Evolutionary conservation across 345 rosid genomes (phyloP).

Genomic region (Dovyalis caffra): DNA sequence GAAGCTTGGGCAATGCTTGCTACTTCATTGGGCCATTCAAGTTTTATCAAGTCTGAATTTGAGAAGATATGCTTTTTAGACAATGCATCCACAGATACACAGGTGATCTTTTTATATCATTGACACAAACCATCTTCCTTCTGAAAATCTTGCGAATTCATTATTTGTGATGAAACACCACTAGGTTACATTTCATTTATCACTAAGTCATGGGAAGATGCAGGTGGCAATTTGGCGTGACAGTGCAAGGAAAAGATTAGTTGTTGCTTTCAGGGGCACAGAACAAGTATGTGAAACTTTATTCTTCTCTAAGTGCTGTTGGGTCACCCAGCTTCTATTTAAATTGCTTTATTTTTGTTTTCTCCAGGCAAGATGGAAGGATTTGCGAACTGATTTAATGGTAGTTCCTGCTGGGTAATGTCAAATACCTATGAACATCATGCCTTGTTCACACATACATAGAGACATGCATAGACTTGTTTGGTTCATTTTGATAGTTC

Average conservation of each 20-base stretch:
- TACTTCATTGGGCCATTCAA: conserved; percentile 88
- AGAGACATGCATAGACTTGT: not conserved
- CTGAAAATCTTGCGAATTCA: conserved; percentile 2
- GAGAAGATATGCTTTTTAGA: conserved; percentile 90
- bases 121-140: conserved; percentile 1
- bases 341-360: conserved; percentile 20
- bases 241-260: conserved; percentile 65
- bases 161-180: conserved; percentile 2
- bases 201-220: conserved; percentile 27
- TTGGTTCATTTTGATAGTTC: not conserved
- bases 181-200: conserved; percentile 12
- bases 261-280: conserved; percentile 94
- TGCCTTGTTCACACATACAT: conserved; percentile 1
- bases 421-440: conserved; percentile 11
- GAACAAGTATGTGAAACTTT: conserved; percentile 67
- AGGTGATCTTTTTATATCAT: conserved; percentile 45
- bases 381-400: conserved; percentile 88
- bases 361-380: conserved; percentile 89
- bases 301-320: conserved; percentile 13
- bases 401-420: conserved; percentile 84
- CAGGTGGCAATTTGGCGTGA: conserved; percentile 99
- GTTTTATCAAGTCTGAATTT: conserved; percentile 92
- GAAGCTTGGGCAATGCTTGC: conserved; percentile 99
- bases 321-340: conserved; percentile 13
- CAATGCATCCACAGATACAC: conserved; percentile 80